Percentiles rank a stretch among this genome's conserved stretches.
Conservation (phyloP, 306 rosid genomes). For the Ochetophila trinervis region DNA sequence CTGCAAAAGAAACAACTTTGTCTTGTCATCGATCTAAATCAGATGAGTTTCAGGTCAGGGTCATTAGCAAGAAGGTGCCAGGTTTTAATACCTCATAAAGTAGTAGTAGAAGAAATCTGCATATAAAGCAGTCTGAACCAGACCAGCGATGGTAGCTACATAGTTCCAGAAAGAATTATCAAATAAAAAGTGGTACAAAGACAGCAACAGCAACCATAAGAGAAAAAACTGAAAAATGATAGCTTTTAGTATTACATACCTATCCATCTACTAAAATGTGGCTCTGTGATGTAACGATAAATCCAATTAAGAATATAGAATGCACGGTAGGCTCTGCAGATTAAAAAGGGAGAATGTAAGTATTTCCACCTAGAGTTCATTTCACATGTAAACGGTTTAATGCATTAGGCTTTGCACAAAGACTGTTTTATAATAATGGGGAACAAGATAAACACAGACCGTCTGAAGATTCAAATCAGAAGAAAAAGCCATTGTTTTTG, state of each 20-base stretch:
- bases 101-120: conserved; percentile 98
- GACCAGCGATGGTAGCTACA: conserved; percentile 77
- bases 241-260: conserved; percentile 37
- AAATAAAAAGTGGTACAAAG: background rate
- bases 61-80: conserved; percentile 3
- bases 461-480: too few relatives aligned
- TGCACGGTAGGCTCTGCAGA: conserved; percentile 88
- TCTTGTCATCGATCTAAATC: conserved; percentile 5
- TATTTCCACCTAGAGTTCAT: background rate
- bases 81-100: conserved; percentile 58
- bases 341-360: conserved; percentile 17
- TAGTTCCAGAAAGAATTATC: conserved; percentile 1
- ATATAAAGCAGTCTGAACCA: conserved; percentile 89
- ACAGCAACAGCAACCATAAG: background rate
- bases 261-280: conserved; percentile 69
- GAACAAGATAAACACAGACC: background rate
- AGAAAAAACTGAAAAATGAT: background rate
- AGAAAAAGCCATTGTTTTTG: too few relatives aligned
- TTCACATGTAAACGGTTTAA: background rate
- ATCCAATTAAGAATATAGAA: conserved; percentile 96
- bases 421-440: background rate
- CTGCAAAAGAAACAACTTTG: conserved; percentile 46
- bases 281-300: conserved; percentile 85
- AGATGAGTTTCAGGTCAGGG: background rate
- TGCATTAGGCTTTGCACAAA: background rate